Conservation (phyloP, 139 green algal species). For the Coelastrella sp. region DNA sequence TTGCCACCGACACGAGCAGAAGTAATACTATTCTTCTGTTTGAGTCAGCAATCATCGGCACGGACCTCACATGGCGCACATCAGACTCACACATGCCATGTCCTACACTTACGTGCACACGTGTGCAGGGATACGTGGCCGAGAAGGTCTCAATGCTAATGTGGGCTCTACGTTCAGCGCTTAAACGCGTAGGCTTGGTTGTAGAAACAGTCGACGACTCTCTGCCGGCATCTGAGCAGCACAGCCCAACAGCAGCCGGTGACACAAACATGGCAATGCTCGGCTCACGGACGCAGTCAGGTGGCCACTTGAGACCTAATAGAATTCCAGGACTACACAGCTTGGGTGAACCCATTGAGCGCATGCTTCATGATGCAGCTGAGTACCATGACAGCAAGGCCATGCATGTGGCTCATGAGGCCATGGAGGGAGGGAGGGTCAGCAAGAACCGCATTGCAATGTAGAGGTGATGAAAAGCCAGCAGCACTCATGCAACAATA, state of each 20-base stretch:
- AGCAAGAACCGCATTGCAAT: background rate
- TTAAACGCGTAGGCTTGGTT: conserved; percentile 8
- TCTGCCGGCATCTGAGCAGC: background rate
- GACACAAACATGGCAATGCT: background rate
- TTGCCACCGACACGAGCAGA: background rate
- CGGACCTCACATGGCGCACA: background rate
- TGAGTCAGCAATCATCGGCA: background rate
- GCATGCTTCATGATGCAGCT: conserved; percentile 17
- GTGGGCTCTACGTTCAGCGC: background rate
- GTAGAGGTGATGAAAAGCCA: background rate
- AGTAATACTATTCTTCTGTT: background rate
- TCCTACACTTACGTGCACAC: background rate
- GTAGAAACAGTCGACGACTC: conserved; percentile 21
- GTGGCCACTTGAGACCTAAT: background rate
- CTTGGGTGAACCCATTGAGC: background rate
- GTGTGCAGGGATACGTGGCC: conserved; percentile 29
- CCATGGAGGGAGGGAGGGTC: conserved; percentile 11
- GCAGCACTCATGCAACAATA: background rate
- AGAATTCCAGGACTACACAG: conserved; percentile 20
- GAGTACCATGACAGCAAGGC: conserved; percentile 16
- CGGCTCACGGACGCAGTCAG: background rate
- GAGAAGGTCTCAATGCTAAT: conserved; percentile 17
- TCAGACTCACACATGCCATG: no score
- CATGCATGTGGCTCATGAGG: conserved; percentile 23
- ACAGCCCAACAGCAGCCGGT: background rate